Percentiles rank a stretch among this genome's conserved stretches.
Evolutionary conservation across 2,329 filamentous ascomycete genomes (phyloP).

Genomic region (Fusarium beomiforme): DNA sequence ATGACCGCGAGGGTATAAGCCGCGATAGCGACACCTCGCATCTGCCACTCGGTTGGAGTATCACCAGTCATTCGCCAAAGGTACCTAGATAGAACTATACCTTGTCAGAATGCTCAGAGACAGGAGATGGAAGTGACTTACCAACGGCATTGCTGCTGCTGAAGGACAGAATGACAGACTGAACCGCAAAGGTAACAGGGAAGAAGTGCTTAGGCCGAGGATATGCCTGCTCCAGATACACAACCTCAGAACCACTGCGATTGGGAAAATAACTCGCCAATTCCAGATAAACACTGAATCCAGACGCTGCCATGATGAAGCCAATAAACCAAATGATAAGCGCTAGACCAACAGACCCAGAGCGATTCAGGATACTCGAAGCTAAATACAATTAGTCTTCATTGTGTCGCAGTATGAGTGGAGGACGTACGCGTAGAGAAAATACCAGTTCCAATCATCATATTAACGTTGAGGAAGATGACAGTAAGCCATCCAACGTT

Average conservation of each 20-base stretch:
- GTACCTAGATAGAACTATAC: slow-evolving; percentile 67
- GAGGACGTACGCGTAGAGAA: slow-evolving; percentile 68
- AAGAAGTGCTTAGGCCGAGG: slow-evolving; percentile 72
- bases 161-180: slow-evolving; percentile 71
- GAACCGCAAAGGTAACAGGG: slow-evolving; percentile 71
- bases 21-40: slow-evolving; percentile 73
- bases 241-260: slow-evolving; percentile 72
- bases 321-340: slow-evolving; percentile 74
- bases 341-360: slow-evolving; percentile 70
- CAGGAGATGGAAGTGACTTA: neutral
- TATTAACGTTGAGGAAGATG: slow-evolving; percentile 68
- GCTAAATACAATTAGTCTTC: neutral
- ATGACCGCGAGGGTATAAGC: slow-evolving; percentile 69
- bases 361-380: slow-evolving; percentile 63
- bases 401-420: neutral
- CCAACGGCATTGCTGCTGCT: slow-evolving; percentile 71
- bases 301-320: slow-evolving; percentile 64
- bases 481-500: slow-evolving; percentile 65
- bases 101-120: neutral
- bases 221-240: slow-evolving; percentile 75
- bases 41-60: slow-evolving; percentile 66
- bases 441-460: slow-evolving; percentile 72
- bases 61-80: slow-evolving; percentile 66
- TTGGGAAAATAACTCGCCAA: slow-evolving; percentile 73
- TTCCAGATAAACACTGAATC: slow-evolving; percentile 70